Evolutionary conservation across 2,329 filamentous ascomycete genomes (phyloP), one percentile per base, ranked within the genome.

Genomic region (Zopfia rhizophila): DNA sequence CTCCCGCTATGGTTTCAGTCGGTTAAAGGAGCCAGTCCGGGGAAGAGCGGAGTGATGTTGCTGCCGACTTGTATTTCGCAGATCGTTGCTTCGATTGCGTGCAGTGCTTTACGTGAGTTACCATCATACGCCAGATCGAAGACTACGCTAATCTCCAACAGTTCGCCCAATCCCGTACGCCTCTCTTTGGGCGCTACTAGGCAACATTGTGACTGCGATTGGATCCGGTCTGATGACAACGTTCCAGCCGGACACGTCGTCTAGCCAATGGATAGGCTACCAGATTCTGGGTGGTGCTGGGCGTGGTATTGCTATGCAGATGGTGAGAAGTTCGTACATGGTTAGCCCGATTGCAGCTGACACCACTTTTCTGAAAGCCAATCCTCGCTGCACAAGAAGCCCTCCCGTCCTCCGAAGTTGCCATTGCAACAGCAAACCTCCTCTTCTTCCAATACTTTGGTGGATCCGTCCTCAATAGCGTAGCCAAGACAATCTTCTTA

Each of bases 181-280:
- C n/a, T n/a, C n/a, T n/a, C n/a, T n/a, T n/a, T n/a, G n/a, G n/a
- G n/a, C 28, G 28, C 13, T n/a, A n/a, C n/a, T n/a, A n/a, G n/a
- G n/a, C n/a, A n/a, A n/a, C n/a, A 52, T 40, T 2, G 54, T 68
- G 11, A 54, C 75, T 23, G 70, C 65, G 7, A 60, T 58, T n/a
- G 77, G 76, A 2, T n/a, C n/a, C n/a, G n/a, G n/a, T n/a, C 61
- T 79, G 4, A 49, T 78, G 8, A 72, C 68, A n/a, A 77, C 70
- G 0, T 59, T 75, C 6, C 54, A 63, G 10, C 53, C 70, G 2
- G 45, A 55, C 24, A 73, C 73, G 5, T 45, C 63, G 0, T 55
- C 59, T 1, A 59, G 51, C 2, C 54, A 66, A 22, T 77, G 74
- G 75, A 72, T 77, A 17, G 77, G 76, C 11, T 78, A 73, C 51